Base-by-base conservation (phyloP, 2,329 filamentous ascomycete species). In the Aspergillus persii region DNA sequence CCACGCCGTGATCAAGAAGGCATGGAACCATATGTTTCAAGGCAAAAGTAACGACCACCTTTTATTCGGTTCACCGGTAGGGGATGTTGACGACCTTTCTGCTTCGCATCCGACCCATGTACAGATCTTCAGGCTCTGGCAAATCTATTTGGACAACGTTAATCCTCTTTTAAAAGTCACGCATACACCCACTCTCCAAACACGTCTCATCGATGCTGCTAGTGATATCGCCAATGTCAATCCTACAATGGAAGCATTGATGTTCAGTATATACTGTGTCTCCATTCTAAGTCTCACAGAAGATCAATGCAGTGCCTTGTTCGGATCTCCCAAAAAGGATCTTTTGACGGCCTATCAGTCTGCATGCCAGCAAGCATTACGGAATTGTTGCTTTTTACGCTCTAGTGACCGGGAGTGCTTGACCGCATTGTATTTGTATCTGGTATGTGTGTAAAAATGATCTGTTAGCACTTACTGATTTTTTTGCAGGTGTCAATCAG, bases 81-180 rank as follows among this genome's bases (percentile, higher is more conserved):
- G 49, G 18, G 18, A 23, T 23, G 18, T 23, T 23, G 8, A 52
- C 33, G 4, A 44, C 23, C 11, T 23, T 29, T 55, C 31, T 49
- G 56, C 5, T 57, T 53, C 7, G 29, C 67, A 69, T 46, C 67
- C 67, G 3, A 57, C 61, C 11, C 61, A 63, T 2, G 55, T 65
- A 3, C 66, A 69, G 30, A 71, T 76, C 7, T 72, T 75, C 58
- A 65, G 59, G 50, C 64, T 76, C 15, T 91, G 88, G 87, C 86
- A 89, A 71, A 80, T 84, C n/a, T 91, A 88, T 68, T 81, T 90
- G 50, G 83, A 86, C 63, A 89, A 89, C 66, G 84, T 90, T 65
- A 86, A 90, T 64, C 86, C 88, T 0, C 71, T 91, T 3, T 77
- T 89, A 53, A 90, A 89, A 67, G 79, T 90, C 56, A 86, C 85